Conservation (phyloP, 306 rosid genomes). For the Acacia crassicarpa region DNA sequence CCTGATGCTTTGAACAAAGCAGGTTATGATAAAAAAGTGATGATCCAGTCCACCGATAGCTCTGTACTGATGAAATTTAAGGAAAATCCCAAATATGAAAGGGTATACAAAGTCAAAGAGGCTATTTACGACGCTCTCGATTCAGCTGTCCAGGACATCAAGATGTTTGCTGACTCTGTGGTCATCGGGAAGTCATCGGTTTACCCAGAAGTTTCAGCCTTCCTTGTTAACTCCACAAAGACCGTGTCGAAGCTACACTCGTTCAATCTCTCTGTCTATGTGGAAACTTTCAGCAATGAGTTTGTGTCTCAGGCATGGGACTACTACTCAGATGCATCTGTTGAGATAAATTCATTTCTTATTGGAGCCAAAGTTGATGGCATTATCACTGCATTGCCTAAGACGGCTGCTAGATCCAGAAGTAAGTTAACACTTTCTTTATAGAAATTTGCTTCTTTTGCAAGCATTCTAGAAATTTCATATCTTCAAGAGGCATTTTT, state of each 20-base stretch:
- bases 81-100: conserved; percentile 54
- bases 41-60: conserved; percentile 77
- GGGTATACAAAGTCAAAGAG: conserved; percentile 67
- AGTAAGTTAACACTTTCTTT: conserved; percentile 53
- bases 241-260: conserved; percentile 47
- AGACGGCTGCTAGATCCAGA: conserved; percentile 76
- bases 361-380: conserved; percentile 52
- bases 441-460: conserved; percentile 15
- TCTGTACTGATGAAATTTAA: conserved; percentile 61
- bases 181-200: conserved; percentile 64
- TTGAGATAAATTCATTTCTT: conserved; percentile 76
- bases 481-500: background rate
- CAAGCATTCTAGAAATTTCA: background rate
- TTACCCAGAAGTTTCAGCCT: conserved; percentile 41
- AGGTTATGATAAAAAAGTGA: conserved; percentile 56
- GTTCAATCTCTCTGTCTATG: conserved; percentile 61
- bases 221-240: conserved; percentile 41
- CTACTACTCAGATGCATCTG: conserved; percentile 78
- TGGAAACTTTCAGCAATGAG: conserved; percentile 79
- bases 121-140: conserved; percentile 38
- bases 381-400: conserved; percentile 76
- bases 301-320: conserved; percentile 97
- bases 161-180: conserved; percentile 74
- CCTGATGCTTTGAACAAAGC: conserved; percentile 52
- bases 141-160: conserved; percentile 55